Base-by-base conservation (phyloP, 2,329 filamentous ascomycete species). In the Tympanopsis confertula region DNA sequence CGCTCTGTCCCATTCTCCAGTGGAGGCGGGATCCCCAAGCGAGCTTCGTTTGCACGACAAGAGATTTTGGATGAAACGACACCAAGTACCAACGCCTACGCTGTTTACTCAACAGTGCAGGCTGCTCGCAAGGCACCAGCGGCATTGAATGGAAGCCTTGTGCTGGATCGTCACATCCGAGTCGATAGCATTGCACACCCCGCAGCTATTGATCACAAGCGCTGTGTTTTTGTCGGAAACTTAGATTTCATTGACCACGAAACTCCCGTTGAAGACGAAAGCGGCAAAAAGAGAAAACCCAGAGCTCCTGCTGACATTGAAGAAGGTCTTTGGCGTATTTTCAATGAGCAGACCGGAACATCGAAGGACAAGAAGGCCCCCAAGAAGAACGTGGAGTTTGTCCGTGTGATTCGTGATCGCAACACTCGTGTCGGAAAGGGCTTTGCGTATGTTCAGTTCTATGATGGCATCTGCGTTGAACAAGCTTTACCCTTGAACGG, bases 361-460 rank as follows among this genome's bases (percentile, higher is more conserved):
- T 33, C 30, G 7, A 33, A 17, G 7, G 30, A 10, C 12, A 18
- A 15, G 10, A 33, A 13, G 12, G 12, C 7, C 12, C 10, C 30
- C 30, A 10, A 17, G 7, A 74, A 74, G 30, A 68, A 60, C 38
- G 71, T 81, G 14, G 76, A 81, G 50, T 76, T 66, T 41, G 76
- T 81, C 15, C 69, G 76, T 5, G 75, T 81, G 5, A 63, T 80
- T 35, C 66, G 76, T 38, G 76, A 81, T 47, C 63, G 68, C 36
- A 66, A 68, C 33, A 81, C 76, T 4, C 62, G 76, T 19, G 71
- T 81, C 19, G 71, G 76, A 40, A 81, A 80, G 51, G 76, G 76
- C 2, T 74, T 81, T 50, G 76, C 76, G 12, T 81, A 81, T 47
- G 74, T 81, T 1, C 76, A 81, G 45, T 81, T 80, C 51, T 57